Base-by-base conservation (phyloP, 257 asterid species). In the Primulina eburnea region DNA sequence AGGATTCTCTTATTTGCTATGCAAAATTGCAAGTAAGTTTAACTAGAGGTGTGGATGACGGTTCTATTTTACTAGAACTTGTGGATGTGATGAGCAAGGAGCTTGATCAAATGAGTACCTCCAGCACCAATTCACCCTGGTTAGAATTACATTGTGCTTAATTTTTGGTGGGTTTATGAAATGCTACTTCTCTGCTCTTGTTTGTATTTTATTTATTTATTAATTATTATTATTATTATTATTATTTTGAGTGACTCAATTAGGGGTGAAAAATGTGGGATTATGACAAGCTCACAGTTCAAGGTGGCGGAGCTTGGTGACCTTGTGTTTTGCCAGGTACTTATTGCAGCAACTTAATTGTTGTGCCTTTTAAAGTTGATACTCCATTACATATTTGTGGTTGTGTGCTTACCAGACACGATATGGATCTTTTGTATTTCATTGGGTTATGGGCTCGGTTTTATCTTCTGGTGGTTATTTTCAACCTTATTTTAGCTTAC, bases 1-100 rank as follows among this genome's bases (percentile, higher is more conserved):
- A 93, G 99, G 99, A 89, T 77, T 86, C 92, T 29, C 88, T 93
- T 72, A 86, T 93, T 67, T 77, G 79, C 80, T n/a, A n/a, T n/a
- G n/a, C n/a, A n/a, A n/a, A n/a, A n/a, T n/a, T n/a, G n/a, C n/a
- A n/a, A n/a, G n/a, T n/a, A n/a, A n/a, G n/a, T n/a, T n/a, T n/a
- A n/a, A n/a, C n/a, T 64, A 86, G 97, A 81, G 92, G 92, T 61
- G 77, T 78, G 65, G 79, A 65, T 76, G 99, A 93, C 79, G 96
- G 95, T 56, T 69, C 84, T 75, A 77, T 77, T 77, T 75, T 90
- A 69, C 76, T 86, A 17, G 95, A 87, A 75, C 87, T 93, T 66
- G 74, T 87, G 80, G 99, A 93, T 77, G 84, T 90, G 35, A 70
- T 90, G 34, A 72, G 80, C 87, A 93, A 80, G 89, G 99, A 93